Base-by-base conservation (phyloP, 225 moss, liverwort and hornwort species). In the Straminergon stramineum region DNA sequence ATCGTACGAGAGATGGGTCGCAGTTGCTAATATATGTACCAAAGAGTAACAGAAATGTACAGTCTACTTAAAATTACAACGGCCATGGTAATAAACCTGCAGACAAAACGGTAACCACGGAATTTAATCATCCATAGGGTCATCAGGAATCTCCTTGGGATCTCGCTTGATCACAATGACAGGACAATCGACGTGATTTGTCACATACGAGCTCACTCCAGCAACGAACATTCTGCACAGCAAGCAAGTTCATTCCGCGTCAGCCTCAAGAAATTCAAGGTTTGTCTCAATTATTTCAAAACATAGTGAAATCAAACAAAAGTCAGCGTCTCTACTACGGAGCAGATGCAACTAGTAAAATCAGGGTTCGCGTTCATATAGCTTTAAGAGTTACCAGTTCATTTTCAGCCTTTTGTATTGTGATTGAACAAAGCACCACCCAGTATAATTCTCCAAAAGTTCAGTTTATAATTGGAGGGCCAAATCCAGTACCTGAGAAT, bases 161-260 rank as follows among this genome's bases (percentile, higher is more conserved):
- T 92, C 96, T 58, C 97, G 93, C 90, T 95, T 98, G 92, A 98
- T 96, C 55, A 96, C 91, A 31, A 98, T 81, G 10, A 96, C 92
- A 32, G 97, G 97, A 87, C 96, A 96, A 28, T 93, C 92, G 8
- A 92, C 94, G 34, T 95, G 93, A 85, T 96, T 92, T 26, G 91
- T 17, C 77, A 96, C 96, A 74, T 91, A 91, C 55, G 91, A 91
- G 92, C 97, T 98, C 65, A 96, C 96, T 82, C 94, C 96, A 34
- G 92, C 97, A 34, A 98, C 97, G 53, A 98, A 98, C 73, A 96
- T 90, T 83, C 97, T 98, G 96, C 92, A 79, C 67, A 74, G 10
- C 30, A 80, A 67, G 62, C 35, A 52, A 58, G 51, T 79, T 74
- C 15, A 83, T 86, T 73, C 22, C 32, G 22, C 39, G 41, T 89